Percentiles rank a stretch among this genome's conserved stretches.
Evolutionary conservation across 106 monocot species (phyloP).

Genomic region (Triglochin maritima): DNA sequence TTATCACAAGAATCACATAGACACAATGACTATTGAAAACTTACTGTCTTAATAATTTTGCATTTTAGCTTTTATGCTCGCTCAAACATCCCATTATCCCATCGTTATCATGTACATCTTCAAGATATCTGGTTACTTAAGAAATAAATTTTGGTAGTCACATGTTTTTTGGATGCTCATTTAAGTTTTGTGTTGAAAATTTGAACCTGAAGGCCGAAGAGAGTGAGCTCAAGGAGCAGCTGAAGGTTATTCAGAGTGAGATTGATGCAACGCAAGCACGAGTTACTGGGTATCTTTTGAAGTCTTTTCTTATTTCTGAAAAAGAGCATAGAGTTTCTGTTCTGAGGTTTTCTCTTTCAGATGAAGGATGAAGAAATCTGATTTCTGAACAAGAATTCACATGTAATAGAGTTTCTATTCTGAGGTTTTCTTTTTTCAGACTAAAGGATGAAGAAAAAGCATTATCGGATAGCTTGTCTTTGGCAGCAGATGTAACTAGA

Average conservation of each 20-base stretch:
- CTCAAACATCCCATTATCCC: too few relatives aligned
- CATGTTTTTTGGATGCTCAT: too few relatives aligned
- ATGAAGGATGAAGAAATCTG: too few relatives aligned
- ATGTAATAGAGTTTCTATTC: neutral
- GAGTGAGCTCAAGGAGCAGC: slow-evolving; percentile 31
- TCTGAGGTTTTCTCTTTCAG: too few relatives aligned
- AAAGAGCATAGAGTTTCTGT: too few relatives aligned
- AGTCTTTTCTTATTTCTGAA: neutral
- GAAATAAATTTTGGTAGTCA: too few relatives aligned
- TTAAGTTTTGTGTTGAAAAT: slow-evolving; percentile 5
- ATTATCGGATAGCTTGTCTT: slow-evolving; percentile 35
- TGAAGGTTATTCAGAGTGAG: slow-evolving; percentile 40
- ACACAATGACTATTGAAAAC: too few relatives aligned
- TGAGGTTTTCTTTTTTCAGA: slow-evolving; percentile 21
- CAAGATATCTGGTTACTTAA: too few relatives aligned
- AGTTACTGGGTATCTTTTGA: slow-evolving; percentile 41
- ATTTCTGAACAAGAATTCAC: neutral
- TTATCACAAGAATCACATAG: too few relatives aligned
- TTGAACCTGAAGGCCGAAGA: slow-evolving; percentile 55
- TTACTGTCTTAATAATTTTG: too few relatives aligned
- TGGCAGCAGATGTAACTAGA: slow-evolving; percentile 18
- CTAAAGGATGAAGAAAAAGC: slow-evolving; percentile 61
- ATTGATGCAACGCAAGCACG: slow-evolving; percentile 30
- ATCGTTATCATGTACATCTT: too few relatives aligned
- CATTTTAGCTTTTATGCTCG: too few relatives aligned